Evolutionary conservation across 1,284 basidiomycete genomes (phyloP).

Genomic region (Moesziomyces globuligerus): DNA sequence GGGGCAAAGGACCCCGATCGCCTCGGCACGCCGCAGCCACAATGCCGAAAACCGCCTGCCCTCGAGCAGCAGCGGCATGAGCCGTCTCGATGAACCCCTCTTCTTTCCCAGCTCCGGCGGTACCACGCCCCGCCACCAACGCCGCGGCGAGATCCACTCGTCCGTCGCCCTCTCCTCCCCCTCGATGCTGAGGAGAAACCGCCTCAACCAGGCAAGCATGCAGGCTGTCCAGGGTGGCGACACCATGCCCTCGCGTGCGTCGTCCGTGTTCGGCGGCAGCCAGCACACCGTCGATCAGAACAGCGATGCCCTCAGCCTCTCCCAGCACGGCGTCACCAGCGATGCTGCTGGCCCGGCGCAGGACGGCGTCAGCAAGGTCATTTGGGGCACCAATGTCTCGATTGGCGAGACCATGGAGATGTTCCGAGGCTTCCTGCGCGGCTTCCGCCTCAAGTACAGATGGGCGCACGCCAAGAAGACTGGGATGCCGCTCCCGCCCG

Average conservation of each 20-base stretch:
- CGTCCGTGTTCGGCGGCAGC: constrained; percentile 83
- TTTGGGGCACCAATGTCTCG: constrained; percentile 96
- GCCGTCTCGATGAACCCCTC: constrained; percentile 55
- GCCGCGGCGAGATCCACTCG: constrained; percentile 64
- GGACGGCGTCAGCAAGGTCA: constrained; percentile 79
- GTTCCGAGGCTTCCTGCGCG: constrained; percentile 87
- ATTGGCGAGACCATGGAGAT: constrained; percentile 88
- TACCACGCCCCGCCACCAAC: constrained; percentile 56
- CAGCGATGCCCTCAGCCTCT: constrained; percentile 72
- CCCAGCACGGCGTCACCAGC: constrained; percentile 50
- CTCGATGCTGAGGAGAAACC: constrained; percentile 28
- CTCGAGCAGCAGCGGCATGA: constrained; percentile 47
- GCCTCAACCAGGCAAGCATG: constrained; percentile 16
- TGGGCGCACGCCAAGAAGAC: constrained; percentile 78
- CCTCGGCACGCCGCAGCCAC: constrained; percentile 25
- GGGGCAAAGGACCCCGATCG: constrained; percentile 38
- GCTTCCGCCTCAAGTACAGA: constrained; percentile 94
- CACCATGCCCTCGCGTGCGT: constrained; percentile 67
- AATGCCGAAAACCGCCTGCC: constrained; percentile 43
- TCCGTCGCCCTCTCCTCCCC: constrained; percentile 56
- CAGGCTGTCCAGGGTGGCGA: constrained; percentile 13
- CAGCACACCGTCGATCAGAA: constrained; percentile 73
- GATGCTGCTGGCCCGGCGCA: constrained; percentile 38
- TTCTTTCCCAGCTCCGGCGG: constrained; percentile 64
- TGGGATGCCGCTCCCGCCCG: constrained; percentile 69